Conservation (phyloP, 1,284 basidiomycete species). For the Farysia itapuensis region DNA sequence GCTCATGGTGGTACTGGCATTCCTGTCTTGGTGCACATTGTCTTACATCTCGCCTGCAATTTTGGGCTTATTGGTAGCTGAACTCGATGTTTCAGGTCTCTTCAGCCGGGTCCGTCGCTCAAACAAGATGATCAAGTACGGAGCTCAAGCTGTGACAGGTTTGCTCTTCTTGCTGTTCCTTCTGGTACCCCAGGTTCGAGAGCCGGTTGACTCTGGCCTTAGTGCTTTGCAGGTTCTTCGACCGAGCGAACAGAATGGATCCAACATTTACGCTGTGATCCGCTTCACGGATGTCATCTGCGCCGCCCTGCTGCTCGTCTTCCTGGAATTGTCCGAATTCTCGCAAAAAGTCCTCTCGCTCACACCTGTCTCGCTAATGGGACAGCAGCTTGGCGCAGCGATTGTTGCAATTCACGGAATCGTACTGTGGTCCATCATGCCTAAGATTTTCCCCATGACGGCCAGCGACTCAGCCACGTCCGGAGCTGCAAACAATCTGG, state of each 20-base stretch:
- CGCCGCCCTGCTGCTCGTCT: constrained; percentile 10
- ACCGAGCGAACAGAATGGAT: constrained; percentile 8
- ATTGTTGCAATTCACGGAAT: constrained; percentile 23
- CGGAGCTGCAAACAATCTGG: constrained; percentile 14
- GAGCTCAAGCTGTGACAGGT: constrained; percentile 7
- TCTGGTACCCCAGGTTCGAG: constrained; percentile 18
- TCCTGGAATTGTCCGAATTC: constrained; percentile 14
- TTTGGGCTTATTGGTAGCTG: constrained; percentile 23
- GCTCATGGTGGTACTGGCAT: constrained; percentile 10
- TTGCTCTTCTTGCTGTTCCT: constrained; percentile 18
- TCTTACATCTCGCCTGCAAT: constrained; percentile 28
- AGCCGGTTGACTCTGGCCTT: constrained; percentile 16
- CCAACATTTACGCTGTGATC: constrained; percentile 26
- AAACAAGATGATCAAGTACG: constrained; percentile 4
- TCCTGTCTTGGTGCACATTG: constrained; percentile 25
- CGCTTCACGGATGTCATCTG: constrained; percentile 27
- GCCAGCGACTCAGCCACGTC: constrained; percentile 8
- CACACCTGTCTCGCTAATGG: constrained; percentile 21
- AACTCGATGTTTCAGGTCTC: constrained; percentile 22
- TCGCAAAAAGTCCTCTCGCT: constrained; percentile 8
- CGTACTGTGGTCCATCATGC: constrained; percentile 31
- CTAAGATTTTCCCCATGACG: constrained; percentile 29
- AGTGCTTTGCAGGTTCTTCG: constrained; percentile 20
- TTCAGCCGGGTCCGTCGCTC: constrained; percentile 8
- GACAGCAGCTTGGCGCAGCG: constrained; percentile 28